Evolutionary conservation across 805 yeast genomes (phyloP).

Genomic region (Metschnikowia lachancei): DNA sequence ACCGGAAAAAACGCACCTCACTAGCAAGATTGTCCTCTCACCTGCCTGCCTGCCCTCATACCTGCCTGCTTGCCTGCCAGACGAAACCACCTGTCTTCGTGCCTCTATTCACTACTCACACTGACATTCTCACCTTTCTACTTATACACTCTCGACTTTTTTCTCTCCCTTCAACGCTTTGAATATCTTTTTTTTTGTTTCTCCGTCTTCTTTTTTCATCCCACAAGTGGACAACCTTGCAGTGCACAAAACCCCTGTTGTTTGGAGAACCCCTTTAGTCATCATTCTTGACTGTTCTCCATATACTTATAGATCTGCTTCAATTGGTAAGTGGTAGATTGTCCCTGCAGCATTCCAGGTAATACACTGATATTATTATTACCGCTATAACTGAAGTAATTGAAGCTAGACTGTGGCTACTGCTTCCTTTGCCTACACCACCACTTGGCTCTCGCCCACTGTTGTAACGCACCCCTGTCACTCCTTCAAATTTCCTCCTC

Average conservation of each 20-base stretch:
- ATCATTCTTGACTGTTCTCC: not conserved
- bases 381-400: no score
- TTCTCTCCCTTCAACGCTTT: no score
- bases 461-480: not conserved
- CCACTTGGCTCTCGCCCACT: no score
- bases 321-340: not conserved
- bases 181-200: no score
- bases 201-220: no score
- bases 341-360: not conserved
- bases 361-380: no score
- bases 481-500: not conserved
- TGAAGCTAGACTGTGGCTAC: no score
- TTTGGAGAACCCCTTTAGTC: not conserved
- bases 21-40: slow-evolving; percentile 5
- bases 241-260: not conserved
- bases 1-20: slow-evolving; percentile 1
- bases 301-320: not conserved
- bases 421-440: no score
- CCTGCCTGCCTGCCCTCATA: slow-evolving; percentile 1
- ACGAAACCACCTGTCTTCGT: not conserved
- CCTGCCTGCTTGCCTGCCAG: not conserved
- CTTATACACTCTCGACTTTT: no score
- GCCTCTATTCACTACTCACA: no score
- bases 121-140: no score
- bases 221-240: no score